phyloP scores from a whole-genome alignment of 805 yeast genomes.

The Blastobotrys muscicola region DNA sequence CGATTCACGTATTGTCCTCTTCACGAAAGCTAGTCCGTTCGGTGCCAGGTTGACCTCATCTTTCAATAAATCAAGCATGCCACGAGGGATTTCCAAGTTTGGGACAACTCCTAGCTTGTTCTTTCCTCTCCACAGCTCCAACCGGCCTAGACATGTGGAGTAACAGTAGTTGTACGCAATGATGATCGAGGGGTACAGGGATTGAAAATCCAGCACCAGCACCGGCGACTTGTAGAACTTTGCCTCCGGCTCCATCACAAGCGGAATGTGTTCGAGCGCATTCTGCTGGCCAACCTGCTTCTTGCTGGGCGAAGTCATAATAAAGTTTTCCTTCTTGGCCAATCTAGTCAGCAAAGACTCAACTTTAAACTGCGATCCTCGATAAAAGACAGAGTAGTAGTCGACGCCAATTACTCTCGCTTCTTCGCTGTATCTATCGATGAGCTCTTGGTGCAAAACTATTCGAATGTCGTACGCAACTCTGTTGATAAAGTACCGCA shows the following conservation, averaged over 20 bases:
- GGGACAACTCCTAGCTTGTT: conserved; percentile 31
- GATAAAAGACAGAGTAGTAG: conserved; percentile 71
- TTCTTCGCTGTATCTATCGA: conserved; percentile 67
- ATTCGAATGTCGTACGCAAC: conserved; percentile 38
- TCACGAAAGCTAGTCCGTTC: conserved; percentile 75
- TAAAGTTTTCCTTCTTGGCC: conserved; percentile 63
- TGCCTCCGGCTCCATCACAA: conserved; percentile 88
- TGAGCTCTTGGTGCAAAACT: conserved; percentile 51
- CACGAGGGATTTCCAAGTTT: conserved; percentile 43
- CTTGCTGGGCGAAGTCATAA: conserved; percentile 71
- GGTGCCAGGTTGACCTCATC: conserved; percentile 66
- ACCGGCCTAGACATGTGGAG: conserved; percentile 34
- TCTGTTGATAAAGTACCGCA: conserved; percentile 36
- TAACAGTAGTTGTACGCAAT: conserved; percentile 79
- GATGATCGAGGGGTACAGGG: conserved; percentile 85
- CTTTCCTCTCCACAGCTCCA: conserved; percentile 23
- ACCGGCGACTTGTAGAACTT: conserved; percentile 81
- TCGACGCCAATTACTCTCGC: conserved; percentile 84
- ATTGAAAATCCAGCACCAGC: conserved; percentile 85
- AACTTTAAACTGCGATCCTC: conserved; percentile 93
- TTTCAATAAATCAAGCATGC: conserved; percentile 41
- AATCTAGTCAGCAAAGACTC: conserved; percentile 74
- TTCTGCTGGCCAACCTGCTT: conserved; percentile 74
- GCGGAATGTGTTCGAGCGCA: conserved; percentile 78
- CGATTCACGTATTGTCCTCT: conserved; percentile 56